These are phyloP conservation scores for Thermomucor indicae-seudaticae DNA, from an alignment of 371 early-diverging fungal species.

Conservation along the genomic window DNA sequence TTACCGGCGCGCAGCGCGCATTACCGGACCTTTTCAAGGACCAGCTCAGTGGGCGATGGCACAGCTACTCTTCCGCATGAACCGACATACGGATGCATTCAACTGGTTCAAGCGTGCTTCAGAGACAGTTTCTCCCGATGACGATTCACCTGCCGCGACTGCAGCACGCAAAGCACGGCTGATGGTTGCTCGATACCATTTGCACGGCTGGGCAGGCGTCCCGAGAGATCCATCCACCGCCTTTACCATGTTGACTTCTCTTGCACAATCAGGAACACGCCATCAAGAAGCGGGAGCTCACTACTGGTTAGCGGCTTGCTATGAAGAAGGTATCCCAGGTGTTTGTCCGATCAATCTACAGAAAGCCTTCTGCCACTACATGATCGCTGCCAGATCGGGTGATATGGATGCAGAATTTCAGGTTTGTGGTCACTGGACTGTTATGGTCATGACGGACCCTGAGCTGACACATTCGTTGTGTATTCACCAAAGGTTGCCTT, in stretches of 20 bases:
- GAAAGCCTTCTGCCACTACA: constrained; percentile 21
- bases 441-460: no score
- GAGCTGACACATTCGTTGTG: not conserved
- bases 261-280: constrained; percentile 9
- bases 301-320: constrained; percentile 28
- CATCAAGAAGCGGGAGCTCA: constrained; percentile 14
- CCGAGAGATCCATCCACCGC: constrained; percentile 15
- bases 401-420: constrained; percentile 28
- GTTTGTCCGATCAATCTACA: constrained; percentile 9
- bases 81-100: constrained; percentile 33
- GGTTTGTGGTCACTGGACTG: constrained; percentile 3
- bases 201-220: constrained; percentile 25
- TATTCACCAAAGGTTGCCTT: constrained; percentile 15
- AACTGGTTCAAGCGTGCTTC: constrained; percentile 37
- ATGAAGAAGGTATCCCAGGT: constrained; percentile 24
- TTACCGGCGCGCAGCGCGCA: constrained; percentile 64
- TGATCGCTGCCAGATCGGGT: constrained; percentile 14
- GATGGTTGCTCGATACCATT: constrained; percentile 27
- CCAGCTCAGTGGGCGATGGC: constrained; percentile 46
- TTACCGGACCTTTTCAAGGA: constrained; percentile 29
- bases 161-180: constrained; percentile 19
- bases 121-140: not conserved
- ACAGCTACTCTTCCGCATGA: constrained; percentile 26
- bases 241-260: constrained; percentile 10
- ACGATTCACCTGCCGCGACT: not conserved